Conservation (phyloP, 352 stramenopile genomes). For the Phytophthora syringae region DNA sequence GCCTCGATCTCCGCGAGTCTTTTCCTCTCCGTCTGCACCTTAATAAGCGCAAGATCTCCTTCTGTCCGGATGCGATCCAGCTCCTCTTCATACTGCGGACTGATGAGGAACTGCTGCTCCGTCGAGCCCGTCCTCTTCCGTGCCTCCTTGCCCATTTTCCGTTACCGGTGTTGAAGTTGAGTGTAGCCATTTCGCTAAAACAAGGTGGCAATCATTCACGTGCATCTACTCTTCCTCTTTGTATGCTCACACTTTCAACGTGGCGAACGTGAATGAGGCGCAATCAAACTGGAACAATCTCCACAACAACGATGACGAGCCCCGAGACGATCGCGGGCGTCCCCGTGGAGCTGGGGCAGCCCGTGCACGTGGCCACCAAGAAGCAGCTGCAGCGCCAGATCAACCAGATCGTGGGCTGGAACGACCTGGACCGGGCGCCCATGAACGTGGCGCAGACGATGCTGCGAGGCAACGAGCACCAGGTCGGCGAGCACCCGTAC, state of each 20-base stretch:
- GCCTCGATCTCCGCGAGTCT: slow-evolving; percentile 85
- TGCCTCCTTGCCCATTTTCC: slow-evolving; percentile 6
- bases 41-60: slow-evolving; percentile 68
- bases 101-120: slow-evolving; percentile 15
- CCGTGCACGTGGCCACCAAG: slow-evolving; percentile 72
- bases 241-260: neutral
- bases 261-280: neutral
- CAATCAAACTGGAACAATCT: neutral
- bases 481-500: slow-evolving; percentile 83
- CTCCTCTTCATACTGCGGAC: slow-evolving; percentile 65
- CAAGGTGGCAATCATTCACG: neutral
- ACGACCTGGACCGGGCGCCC: slow-evolving; percentile 73
- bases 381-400: slow-evolving; percentile 86
- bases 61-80: slow-evolving; percentile 89
- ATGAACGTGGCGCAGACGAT: slow-evolving; percentile 79
- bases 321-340: slow-evolving; percentile 51
- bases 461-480: slow-evolving; percentile 73
- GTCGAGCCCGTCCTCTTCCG: slow-evolving; percentile 6
- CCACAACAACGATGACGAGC: slow-evolving; percentile 8
- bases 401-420: slow-evolving; percentile 85
- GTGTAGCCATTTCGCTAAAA: slow-evolving; percentile 1
- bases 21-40: slow-evolving; percentile 88
- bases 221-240: neutral
- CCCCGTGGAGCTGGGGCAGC: slow-evolving; percentile 68
- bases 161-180: neutral